These are phyloP conservation scores for Sporothrix protearum DNA, from an alignment of 2,329 filamentous ascomycete genomes.

Conservation along the genomic window DNA sequence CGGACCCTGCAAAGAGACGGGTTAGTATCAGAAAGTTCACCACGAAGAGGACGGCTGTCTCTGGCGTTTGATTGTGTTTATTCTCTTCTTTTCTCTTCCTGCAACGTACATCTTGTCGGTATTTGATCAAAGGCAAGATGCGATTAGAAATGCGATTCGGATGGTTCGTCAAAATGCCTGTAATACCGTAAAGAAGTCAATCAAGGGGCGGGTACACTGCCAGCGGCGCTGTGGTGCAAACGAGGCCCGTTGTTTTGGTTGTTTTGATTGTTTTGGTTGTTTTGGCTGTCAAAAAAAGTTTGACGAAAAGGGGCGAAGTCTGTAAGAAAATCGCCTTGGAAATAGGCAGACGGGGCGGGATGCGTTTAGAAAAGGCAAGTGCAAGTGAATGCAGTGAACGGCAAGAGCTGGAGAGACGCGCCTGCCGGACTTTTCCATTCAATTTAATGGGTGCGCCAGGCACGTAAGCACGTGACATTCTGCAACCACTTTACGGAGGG, in stretches of 20 bases:
- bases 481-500: constrained; percentile 15
- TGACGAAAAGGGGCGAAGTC: constrained; percentile 16
- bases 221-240: neutral
- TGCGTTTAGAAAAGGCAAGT: neutral
- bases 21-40: neutral
- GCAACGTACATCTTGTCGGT: constrained; percentile 7
- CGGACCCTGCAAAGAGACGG: constrained; percentile 15
- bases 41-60: too few species aligned
- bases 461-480: constrained; percentile 23
- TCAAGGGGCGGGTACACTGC: neutral
- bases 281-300: neutral
- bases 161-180: neutral
- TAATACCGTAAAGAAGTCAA: neutral
- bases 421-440: neutral
- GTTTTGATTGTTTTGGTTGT: too few species aligned
- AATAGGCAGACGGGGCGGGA: neutral
- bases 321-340: neutral
- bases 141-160: too few species aligned
- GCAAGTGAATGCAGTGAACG: neutral
- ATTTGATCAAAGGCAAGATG: neutral
- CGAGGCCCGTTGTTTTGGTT: neutral
- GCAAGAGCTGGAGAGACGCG: constrained; percentile 21
- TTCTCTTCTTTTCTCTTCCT: neutral
- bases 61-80: neutral
- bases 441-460: neutral